Evolutionary conservation across 192 early-diverging fungal genomes (phyloP).

Genomic region (Coemansia sp.): DNA sequence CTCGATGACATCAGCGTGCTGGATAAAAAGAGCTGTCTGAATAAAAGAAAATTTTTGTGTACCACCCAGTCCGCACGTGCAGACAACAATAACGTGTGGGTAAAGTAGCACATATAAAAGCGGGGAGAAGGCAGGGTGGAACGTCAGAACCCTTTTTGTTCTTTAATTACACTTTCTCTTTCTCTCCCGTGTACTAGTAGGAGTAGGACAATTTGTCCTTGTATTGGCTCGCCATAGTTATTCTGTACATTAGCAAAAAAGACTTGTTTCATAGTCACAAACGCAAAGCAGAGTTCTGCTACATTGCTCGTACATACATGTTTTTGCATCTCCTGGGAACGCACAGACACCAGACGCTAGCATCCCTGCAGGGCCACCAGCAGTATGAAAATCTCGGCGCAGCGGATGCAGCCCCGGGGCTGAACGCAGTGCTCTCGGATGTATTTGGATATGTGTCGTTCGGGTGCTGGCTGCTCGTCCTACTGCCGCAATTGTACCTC

Average conservation of each 20-base stretch:
- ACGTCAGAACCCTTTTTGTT: slow-evolving; percentile 10
- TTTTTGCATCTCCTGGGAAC: slow-evolving; percentile 17
- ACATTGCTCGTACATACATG: slow-evolving; percentile 11
- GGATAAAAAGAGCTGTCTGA: background rate
- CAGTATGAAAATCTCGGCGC: slow-evolving; percentile 5
- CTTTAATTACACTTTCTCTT: background rate
- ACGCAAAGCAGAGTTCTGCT: background rate
- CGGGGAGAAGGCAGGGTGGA: background rate
- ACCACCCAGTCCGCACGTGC: background rate
- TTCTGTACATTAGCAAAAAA: background rate
- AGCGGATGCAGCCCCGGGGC: slow-evolving; percentile 2
- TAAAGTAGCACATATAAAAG: background rate
- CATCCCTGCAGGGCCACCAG: slow-evolving; percentile 15
- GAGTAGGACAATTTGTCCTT: background rate
- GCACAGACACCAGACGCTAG: slow-evolving; percentile 33
- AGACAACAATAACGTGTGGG: background rate
- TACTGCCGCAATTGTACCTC: slow-evolving; percentile 47
- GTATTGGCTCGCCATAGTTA: background rate
- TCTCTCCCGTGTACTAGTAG: background rate
- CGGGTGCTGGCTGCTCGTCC: slow-evolving; percentile 42
- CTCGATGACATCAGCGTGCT: background rate
- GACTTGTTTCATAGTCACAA: background rate
- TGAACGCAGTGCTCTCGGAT: slow-evolving; percentile 37
- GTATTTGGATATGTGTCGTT: slow-evolving; percentile 47
- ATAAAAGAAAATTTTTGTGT: background rate